These are phyloP conservation scores for Citrullus amarus DNA, from an alignment of 306 rosid genomes.

Conservation along the genomic window DNA sequence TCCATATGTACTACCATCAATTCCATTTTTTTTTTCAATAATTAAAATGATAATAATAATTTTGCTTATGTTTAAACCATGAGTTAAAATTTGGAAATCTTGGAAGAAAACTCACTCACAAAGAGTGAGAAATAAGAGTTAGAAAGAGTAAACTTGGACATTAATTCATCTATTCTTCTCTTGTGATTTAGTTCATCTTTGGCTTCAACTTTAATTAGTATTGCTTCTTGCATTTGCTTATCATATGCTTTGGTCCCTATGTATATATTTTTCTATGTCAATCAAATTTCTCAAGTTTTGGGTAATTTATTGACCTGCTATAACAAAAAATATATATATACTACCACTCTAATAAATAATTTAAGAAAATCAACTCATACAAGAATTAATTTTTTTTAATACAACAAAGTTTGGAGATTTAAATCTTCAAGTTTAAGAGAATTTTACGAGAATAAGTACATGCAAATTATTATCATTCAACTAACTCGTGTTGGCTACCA, in stretches of 20 bases:
- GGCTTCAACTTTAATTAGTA: background rate
- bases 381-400: no score
- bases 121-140: constrained; percentile 3
- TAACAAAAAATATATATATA: no score
- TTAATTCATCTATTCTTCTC: background rate
- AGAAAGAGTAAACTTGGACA: constrained; percentile 1
- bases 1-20: no score
- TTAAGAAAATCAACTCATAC: no score
- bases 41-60: background rate
- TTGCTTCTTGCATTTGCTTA: background rate
- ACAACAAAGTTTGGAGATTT: no score
- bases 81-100: background rate
- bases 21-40: background rate
- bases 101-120: background rate
- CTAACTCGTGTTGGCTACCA: no score
- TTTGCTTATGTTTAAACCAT: background rate
- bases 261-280: background rate
- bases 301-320: background rate
- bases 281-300: background rate
- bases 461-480: no score
- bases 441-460: no score
- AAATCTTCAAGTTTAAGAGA: no score
- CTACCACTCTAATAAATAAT: no score
- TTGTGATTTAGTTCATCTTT: constrained; percentile 6
- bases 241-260: background rate